These are phyloP conservation scores for Nemania sp. DNA, from an alignment of 2,329 filamentous ascomycete genomes.

Conservation along the genomic window DNA sequence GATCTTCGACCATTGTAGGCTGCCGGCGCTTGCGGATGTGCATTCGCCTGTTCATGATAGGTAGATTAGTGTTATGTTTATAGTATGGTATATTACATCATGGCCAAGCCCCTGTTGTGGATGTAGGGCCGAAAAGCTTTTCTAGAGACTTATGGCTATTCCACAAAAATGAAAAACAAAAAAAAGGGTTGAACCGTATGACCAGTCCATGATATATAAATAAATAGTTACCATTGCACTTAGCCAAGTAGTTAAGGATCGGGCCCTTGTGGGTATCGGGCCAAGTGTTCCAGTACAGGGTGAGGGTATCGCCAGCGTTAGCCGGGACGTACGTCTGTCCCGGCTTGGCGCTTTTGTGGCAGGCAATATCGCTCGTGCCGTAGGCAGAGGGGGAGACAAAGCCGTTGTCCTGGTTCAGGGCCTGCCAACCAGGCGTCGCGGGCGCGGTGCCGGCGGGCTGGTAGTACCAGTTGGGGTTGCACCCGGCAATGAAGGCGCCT, in stretches of 20 bases:
- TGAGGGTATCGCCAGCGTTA: constrained; percentile 37
- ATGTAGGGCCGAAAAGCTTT: no score
- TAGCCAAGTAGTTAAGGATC: constrained; percentile 43
- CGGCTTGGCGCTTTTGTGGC: constrained; percentile 47
- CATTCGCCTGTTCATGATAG: constrained; percentile 40
- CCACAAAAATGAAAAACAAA: no score
- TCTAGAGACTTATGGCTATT: no score
- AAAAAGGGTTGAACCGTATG: no score
- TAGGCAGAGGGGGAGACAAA: constrained; percentile 51
- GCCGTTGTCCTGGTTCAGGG: constrained; percentile 52
- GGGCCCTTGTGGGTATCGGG: constrained; percentile 43
- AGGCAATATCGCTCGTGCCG: constrained; percentile 48
- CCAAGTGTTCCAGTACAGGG: constrained; percentile 42
- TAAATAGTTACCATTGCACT: constrained; percentile 32
- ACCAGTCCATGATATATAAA: not conserved
- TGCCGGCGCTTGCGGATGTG: constrained; percentile 33
- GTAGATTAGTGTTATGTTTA: no score
- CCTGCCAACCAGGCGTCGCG: constrained; percentile 45
- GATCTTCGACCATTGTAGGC: constrained; percentile 39
- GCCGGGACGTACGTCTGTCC: constrained; percentile 37
- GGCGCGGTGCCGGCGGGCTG: constrained; percentile 21
- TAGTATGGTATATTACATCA: constrained; percentile 1
- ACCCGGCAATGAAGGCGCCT: constrained; percentile 24
- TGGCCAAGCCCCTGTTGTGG: not conserved
- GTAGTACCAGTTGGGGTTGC: constrained; percentile 36